Percentiles rank a stretch among this genome's conserved stretches.
Evolutionary conservation across 192 early-diverging fungal species (phyloP).

Genomic region (Radiomyces spectabilis): DNA sequence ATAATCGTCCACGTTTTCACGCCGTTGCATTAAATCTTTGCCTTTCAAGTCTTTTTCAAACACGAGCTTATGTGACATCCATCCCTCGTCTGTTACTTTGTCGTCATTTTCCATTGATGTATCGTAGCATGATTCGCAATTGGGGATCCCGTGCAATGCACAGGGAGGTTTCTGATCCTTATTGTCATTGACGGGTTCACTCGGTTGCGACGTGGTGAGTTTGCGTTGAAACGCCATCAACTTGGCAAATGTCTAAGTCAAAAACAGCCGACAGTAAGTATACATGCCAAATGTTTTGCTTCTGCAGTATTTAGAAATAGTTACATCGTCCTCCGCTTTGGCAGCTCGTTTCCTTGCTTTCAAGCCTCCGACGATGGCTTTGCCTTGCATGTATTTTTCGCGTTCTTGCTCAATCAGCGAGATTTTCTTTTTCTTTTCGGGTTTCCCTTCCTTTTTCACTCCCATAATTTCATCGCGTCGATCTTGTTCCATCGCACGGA

Average conservation of each 20-base stretch:
- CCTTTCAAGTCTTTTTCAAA: conserved; percentile 67
- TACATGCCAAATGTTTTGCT: no score
- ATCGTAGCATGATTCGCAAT: conserved; percentile 66
- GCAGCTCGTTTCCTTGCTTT: conserved; percentile 6
- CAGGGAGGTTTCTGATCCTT: conserved; percentile 44
- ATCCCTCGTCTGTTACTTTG: conserved; percentile 45
- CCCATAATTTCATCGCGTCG: no score
- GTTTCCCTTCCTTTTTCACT: conserved; percentile 26
- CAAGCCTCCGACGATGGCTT: conserved; percentile 14
- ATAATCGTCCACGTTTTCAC: conserved; percentile 55
- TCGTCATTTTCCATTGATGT: conserved; percentile 36
- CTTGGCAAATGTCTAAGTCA: conserved; percentile 33
- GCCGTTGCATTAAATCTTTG: conserved; percentile 44
- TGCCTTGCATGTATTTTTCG: conserved; percentile 36
- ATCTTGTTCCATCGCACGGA: conserved; percentile 46
- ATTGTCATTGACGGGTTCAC: conserved; percentile 8
- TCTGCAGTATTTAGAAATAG: no score
- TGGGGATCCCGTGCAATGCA: conserved; percentile 56
- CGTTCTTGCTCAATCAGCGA: conserved; percentile 41
- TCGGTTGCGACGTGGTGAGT: conserved; percentile 15
- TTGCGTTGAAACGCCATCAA: conserved; percentile 54
- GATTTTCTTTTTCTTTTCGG: conserved; percentile 26
- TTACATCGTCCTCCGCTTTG: conserved; percentile 29
- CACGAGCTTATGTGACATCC: conserved; percentile 72
- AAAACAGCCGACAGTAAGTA: no score